Evolutionary conservation across 495 filamentous ascomycete species (phyloP).

Genomic region (Podospora pseudocomata): DNA sequence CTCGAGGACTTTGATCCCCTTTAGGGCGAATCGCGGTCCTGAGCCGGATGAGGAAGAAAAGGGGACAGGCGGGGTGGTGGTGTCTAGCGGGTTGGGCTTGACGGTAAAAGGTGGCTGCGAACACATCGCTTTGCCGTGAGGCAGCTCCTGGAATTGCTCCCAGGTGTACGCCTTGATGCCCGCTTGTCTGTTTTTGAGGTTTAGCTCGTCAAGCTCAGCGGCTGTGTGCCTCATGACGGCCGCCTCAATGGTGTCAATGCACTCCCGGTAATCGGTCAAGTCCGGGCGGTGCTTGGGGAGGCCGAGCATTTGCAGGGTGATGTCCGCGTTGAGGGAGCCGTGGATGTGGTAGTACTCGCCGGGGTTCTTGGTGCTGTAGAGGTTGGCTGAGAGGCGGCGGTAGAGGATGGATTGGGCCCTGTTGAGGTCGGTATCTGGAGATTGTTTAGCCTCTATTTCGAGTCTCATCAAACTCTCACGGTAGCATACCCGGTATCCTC

Average conservation of each 20-base stretch:
- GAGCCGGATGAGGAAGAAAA: conserved; percentile 40
- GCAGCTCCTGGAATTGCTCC: conserved; percentile 59
- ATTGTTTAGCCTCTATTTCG: neutral
- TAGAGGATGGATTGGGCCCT: conserved; percentile 69
- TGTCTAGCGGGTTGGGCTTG: conserved; percentile 10
- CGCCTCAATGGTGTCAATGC: conserved; percentile 63
- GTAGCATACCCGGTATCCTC: conserved; percentile 57
- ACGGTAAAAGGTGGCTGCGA: conserved; percentile 30
- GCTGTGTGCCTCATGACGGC: conserved; percentile 61
- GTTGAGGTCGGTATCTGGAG: conserved; percentile 64
- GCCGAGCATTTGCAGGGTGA: conserved; percentile 67
- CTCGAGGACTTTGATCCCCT: conserved; percentile 59
- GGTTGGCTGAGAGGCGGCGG: conserved; percentile 68
- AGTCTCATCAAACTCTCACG: conserved; percentile 11
- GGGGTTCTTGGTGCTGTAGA: conserved; percentile 64
- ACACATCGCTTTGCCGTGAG: conserved; percentile 47
- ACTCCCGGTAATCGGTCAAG: conserved; percentile 61
- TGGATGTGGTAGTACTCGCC: conserved; percentile 74
- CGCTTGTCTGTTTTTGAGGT: conserved; percentile 58
- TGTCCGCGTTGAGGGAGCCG: conserved; percentile 68
- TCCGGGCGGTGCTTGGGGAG: conserved; percentile 59
- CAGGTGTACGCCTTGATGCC: conserved; percentile 63
- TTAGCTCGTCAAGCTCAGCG: conserved; percentile 62
- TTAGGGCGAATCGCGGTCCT: conserved; percentile 46
- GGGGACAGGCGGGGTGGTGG: conserved; percentile 44